A percentile compares a stretch with the other conserved stretches of the same genome.
These are phyloP conservation scores for Ceratobasidium papillatum DNA, from an alignment of 1,284 basidiomycete genomes.

Conservation along the genomic window DNA sequence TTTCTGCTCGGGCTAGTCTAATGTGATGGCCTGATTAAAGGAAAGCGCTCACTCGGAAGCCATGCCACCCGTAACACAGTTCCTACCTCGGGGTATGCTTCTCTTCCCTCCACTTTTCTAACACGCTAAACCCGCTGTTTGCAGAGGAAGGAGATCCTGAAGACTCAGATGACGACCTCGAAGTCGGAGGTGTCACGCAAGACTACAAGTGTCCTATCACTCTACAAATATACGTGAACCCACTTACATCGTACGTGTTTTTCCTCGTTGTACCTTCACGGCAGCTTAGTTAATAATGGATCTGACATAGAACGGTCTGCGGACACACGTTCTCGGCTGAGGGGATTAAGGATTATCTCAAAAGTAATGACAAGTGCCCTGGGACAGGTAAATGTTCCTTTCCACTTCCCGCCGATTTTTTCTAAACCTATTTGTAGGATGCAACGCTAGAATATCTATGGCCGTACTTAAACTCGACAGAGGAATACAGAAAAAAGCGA, in stretches of 20 bases:
- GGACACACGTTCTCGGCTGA: constrained; percentile 74
- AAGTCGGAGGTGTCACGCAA: constrained; percentile 82
- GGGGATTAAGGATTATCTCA: constrained; percentile 67
- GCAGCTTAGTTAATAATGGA: not conserved
- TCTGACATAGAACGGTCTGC: constrained; percentile 63
- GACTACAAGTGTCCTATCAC: constrained; percentile 83
- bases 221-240: constrained; percentile 68
- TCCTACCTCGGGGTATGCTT: constrained; percentile 70
- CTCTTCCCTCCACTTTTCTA: not conserved
- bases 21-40: constrained; percentile 52
- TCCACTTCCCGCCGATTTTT: not conserved
- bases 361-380: constrained; percentile 60
- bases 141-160: constrained; percentile 78
- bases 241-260: constrained; percentile 73
- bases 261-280: constrained; percentile 17
- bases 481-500: constrained; percentile 46
- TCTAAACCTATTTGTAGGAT: constrained; percentile 11
- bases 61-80: constrained; percentile 79
- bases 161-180: constrained; percentile 76
- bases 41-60: constrained; percentile 72
- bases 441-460: constrained; percentile 62
- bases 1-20: not conserved
- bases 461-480: constrained; percentile 57
- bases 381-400: constrained; percentile 65
- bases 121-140: constrained; percentile 5